These are phyloP conservation scores for Dactylellina parvicollis DNA, from an alignment of 2,329 filamentous ascomycete genomes.

Conservation along the genomic window DNA sequence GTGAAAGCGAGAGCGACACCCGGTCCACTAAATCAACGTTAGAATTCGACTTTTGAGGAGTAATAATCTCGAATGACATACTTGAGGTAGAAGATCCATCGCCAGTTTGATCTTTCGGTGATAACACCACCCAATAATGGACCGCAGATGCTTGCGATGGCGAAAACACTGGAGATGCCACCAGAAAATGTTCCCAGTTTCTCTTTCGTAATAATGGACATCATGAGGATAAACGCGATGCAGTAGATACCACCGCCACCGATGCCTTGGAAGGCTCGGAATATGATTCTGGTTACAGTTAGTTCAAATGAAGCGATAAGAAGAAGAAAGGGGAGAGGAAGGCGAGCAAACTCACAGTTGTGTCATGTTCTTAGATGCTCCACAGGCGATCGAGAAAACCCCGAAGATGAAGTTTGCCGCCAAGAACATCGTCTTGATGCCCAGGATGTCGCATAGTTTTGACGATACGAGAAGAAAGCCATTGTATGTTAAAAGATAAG, in stretches of 20 bases:
- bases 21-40: slow-evolving; percentile 58
- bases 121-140: slow-evolving; percentile 66
- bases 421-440: slow-evolving; percentile 62
- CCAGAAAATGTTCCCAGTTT: slow-evolving; percentile 60
- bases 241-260: slow-evolving; percentile 66
- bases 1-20: slow-evolving; percentile 58
- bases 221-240: slow-evolving; percentile 61
- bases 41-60: not conserved
- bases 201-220: slow-evolving; percentile 61
- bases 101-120: slow-evolving; percentile 63
- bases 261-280: slow-evolving; percentile 63
- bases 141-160: slow-evolving; percentile 64
- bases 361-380: slow-evolving; percentile 60
- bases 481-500: slow-evolving; percentile 66
- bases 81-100: slow-evolving; percentile 67
- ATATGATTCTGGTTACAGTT: slow-evolving; percentile 59
- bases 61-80: slow-evolving; percentile 56
- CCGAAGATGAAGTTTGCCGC: slow-evolving; percentile 62
- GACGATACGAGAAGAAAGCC: slow-evolving; percentile 63
- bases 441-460: slow-evolving; percentile 65
- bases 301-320: not conserved
- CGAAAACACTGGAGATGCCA: slow-evolving; percentile 63
- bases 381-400: slow-evolving; percentile 63
- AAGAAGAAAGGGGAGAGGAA: slow-evolving; percentile 1
- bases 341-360: slow-evolving; percentile 60